Evolutionary conservation across 305 asterid species (phyloP).

Genomic region (Fraxinus dipetala): DNA sequence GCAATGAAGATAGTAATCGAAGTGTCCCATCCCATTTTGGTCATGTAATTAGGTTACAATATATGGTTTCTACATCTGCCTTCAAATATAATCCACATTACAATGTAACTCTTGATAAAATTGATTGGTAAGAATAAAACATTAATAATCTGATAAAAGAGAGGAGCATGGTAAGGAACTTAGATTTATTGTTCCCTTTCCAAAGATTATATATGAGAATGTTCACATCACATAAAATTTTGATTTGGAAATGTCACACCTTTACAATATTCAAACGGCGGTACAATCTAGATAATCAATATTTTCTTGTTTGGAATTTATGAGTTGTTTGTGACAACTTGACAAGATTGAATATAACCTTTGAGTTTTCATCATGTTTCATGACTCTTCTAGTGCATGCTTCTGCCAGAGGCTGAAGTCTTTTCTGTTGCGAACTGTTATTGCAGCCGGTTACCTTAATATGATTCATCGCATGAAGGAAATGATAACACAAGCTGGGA

Average conservation of each 20-base stretch:
- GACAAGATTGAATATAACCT: slow-evolving; percentile 2
- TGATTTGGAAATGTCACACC: not conserved
- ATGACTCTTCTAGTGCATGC: not conserved
- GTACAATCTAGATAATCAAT: not conserved
- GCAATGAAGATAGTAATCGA: not conserved
- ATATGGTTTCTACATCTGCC: not conserved
- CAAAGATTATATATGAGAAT: not conserved
- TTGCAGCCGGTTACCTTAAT: slow-evolving; percentile 85
- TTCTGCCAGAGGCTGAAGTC: slow-evolving; percentile 21
- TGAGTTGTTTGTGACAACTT: not conserved
- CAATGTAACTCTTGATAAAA: not conserved
- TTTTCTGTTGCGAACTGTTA: slow-evolving; percentile 29
- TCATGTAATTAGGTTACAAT: not conserved
- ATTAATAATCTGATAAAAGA: not conserved
- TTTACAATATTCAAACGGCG: not conserved
- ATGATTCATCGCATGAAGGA: slow-evolving; percentile 87
- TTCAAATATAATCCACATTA: not conserved
- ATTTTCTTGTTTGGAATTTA: not conserved
- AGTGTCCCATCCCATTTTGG: not conserved
- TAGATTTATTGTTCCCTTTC: not conserved
- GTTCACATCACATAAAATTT: not conserved
- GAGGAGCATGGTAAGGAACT: not conserved
- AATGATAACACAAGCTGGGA: slow-evolving; percentile 72
- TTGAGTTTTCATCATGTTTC: not conserved
- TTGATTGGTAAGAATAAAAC: not conserved